Evolutionary conservation across 495 filamentous ascomycete species (phyloP), one percentile per base, ranked within the genome.

Genomic region (Penicillium pancosmium): DNA sequence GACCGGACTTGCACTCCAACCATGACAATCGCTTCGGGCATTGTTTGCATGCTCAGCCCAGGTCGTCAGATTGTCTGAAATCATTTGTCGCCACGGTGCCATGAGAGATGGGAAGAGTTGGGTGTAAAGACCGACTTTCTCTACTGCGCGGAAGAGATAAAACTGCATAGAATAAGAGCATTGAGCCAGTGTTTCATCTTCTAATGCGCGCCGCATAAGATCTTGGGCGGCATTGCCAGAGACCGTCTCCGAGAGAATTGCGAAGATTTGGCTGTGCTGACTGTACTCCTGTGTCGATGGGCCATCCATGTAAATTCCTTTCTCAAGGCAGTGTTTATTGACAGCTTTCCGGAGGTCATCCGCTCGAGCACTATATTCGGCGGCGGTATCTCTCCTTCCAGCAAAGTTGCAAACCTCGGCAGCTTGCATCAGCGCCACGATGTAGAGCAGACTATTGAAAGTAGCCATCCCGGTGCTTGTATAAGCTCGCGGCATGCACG

Each of bases 1-100:
- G 33, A 71, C 54, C 11, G 69, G 69, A 13, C 55, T 52, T 2
- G 62, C 60, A 41, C 69, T 69, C 69, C 69, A 71, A 4, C 60
- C 69, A 54, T 71, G 69, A 16, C 69, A 71, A 38, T 71, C 69
- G 44, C 66, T 67, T 10, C 69, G 57, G 36, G 66, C 57, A 59
- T 67, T 54, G 23, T 63, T 21, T 19, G 58, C 53, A 35, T 57
- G 57, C 58, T 71, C 69, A 12, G 66, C 69, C 69, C 69, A 71
- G 34, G 69, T 71, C 0, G 62, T 67, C 51, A 71, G 40, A 18
- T 69, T 61, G 36, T 62, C 25, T 9, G 21, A 53, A 12, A 69
- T 50, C 69, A 69, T 69, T 4, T 52, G 31, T n/a, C 43, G 25
- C 69, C 69, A 71, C 23, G 69, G 69, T 5, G 50, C 48, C 13